Evolutionary conservation across 2,329 filamentous ascomycete species (phyloP), one percentile per base, ranked within the genome.

Genomic region (Trichoderma sp.): DNA sequence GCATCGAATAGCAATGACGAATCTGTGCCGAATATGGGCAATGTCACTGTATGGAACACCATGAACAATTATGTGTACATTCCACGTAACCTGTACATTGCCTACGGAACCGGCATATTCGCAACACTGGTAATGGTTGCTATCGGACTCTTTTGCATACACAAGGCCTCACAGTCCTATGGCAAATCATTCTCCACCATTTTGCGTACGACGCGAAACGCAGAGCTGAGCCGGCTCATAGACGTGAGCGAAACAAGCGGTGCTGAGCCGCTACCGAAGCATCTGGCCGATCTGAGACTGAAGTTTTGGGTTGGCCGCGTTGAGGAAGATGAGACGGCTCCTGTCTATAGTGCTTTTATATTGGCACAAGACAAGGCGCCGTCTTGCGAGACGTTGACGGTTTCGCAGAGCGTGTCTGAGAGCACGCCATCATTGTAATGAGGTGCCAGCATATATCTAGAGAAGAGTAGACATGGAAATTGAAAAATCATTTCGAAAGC

Each of bases 71-170:
- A 49, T 60, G 43, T 43, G 24, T 49, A 60, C 16, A 60, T 30
- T 21, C 59, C 59, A 10, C 39, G 39, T n/a, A 49, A 60, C 16
- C 59, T 60, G 11, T 60, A 32, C 14, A 3, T n/a, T 5, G 59
- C 59, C 21, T 60, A 60, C 59, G 59, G 59, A 28, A 32, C 18
- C 21, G 59, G 59, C 21, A 60, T 60, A 49, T 32, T 60, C 18
- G 59, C 37, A 28, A 60, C 26, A 21, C 18, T 49, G 3, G 16
- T 10, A 49, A n/a, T 60, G 16, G 59, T 32, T 6, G 16, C 30
- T 14, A 43, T 32, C 21, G 59, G 59, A 4, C 59, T 49, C 18
- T 39, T 28, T 8, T 60, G 59, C 59, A 32, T 49, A 60, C n/a
- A 43, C 18, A 28, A 26, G 14, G 28, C 39, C 4, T 60, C 59